Percentiles rank a stretch among this genome's conserved stretches.
Evolutionary conservation across 805 yeast genomes (phyloP).

Genomic region (Wickerhamiella vanderwaltii): DNA sequence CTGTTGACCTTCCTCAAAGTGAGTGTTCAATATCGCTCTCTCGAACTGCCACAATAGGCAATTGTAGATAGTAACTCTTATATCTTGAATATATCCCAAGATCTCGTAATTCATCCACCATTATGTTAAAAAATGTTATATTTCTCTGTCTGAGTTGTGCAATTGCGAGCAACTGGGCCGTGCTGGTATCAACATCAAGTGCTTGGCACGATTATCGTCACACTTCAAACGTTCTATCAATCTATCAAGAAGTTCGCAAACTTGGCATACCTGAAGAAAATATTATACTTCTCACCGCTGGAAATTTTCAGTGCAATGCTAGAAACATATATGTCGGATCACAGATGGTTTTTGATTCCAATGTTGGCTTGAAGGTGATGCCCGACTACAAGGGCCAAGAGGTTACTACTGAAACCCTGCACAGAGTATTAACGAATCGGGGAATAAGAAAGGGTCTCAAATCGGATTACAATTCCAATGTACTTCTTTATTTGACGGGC

Average conservation of each 20-base stretch:
- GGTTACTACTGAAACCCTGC: conserved; percentile 1
- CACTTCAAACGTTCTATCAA: conserved; percentile 8
- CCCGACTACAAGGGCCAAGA: conserved; percentile 8
- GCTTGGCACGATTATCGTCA: conserved; percentile 13
- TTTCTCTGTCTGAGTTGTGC: background rate
- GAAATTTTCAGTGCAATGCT: conserved; percentile 3
- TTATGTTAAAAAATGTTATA: too few relatives aligned
- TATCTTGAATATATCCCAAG: too few relatives aligned
- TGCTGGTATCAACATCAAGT: conserved; percentile 7
- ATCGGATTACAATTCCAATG: background rate
- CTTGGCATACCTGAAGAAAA: conserved; percentile 3
- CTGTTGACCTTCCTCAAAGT: too few relatives aligned
- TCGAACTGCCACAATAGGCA: too few relatives aligned
- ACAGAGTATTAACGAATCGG: conserved; percentile 2
- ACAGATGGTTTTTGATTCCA: background rate
- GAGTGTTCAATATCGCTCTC: too few relatives aligned
- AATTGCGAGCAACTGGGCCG: conserved; percentile 9
- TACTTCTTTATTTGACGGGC: conserved; percentile 8
- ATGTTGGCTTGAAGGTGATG: background rate
- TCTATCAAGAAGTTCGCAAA: conserved; percentile 7
- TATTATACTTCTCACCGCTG: conserved; percentile 6
- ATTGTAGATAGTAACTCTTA: too few relatives aligned
- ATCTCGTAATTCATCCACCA: too few relatives aligned
- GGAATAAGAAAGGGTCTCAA: background rate
- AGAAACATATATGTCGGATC: conserved; percentile 6